Conservation (phyloP, 176 grass and related monocot species). For the Carex myosuroides region DNA sequence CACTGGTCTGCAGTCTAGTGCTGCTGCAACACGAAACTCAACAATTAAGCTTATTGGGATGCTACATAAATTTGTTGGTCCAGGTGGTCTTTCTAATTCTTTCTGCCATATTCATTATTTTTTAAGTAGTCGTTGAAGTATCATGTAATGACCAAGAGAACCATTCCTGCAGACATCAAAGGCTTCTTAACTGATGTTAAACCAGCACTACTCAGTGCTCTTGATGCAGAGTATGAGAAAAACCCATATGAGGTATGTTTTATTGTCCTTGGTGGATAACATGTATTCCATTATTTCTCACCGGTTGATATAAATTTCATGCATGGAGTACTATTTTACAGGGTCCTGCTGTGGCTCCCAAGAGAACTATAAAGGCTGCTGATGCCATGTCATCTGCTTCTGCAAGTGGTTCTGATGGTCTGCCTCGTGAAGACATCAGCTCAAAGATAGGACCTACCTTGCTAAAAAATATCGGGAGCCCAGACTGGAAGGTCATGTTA, state of each 20-base stretch:
- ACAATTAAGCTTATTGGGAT: slow-evolving; percentile 94
- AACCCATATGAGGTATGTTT: slow-evolving; percentile 72
- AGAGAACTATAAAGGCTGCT: slow-evolving; percentile 61
- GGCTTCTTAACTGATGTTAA: slow-evolving; percentile 97
- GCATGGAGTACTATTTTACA: slow-evolving; percentile 30
- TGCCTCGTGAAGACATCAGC: slow-evolving; percentile 93
- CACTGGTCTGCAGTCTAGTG: slow-evolving; percentile 77
- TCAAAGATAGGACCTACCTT: slow-evolving; percentile 79
- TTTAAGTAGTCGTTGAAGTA: neutral
- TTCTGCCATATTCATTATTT: slow-evolving; percentile 24
- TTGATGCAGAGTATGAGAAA: slow-evolving; percentile 91
- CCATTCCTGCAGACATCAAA: slow-evolving; percentile 65
- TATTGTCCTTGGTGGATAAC: neutral
- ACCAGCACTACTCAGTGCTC: slow-evolving; percentile 74
- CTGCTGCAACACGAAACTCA: slow-evolving; percentile 75
- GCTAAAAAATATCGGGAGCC: slow-evolving; percentile 76
- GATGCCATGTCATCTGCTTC: slow-evolving; percentile 49
- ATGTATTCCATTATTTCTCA: neutral
- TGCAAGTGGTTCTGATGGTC: slow-evolving; percentile 60
- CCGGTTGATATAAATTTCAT: neutral
- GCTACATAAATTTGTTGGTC: slow-evolving; percentile 92
- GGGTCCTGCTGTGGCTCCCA: slow-evolving; percentile 68
- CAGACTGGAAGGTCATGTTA: slow-evolving; percentile 82
- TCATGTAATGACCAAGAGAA: neutral
- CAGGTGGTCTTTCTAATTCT: slow-evolving; percentile 47